phyloP scores from a whole-genome alignment of 2,329 filamentous ascomycete genomes.

The Colletotrichum navitas region DNA sequence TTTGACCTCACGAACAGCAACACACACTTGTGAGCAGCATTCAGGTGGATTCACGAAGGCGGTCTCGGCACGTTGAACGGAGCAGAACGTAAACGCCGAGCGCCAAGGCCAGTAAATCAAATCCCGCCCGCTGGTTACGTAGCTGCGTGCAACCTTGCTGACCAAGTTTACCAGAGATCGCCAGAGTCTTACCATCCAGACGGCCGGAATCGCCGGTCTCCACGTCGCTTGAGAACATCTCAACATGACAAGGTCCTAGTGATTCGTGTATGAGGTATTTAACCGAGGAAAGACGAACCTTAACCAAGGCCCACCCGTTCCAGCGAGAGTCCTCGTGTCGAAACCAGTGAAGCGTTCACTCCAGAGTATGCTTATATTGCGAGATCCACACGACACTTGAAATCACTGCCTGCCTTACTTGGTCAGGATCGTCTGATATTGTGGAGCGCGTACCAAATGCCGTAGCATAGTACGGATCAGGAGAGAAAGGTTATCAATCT shows the following conservation, averaged over 20 bases:
- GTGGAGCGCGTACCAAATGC: conserved; percentile 1
- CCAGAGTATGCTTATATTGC: conserved; percentile 17
- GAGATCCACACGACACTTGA: not conserved
- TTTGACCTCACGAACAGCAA: not conserved
- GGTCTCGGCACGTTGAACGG: not conserved
- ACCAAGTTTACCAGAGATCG: not conserved
- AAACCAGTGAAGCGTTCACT: not conserved
- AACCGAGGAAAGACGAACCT: not conserved
- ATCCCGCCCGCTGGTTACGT: not conserved
- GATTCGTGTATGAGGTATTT: conserved; percentile 30
- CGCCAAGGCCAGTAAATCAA: conserved; percentile 1
- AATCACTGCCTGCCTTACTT: not conserved
- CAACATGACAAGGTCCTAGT: not conserved
- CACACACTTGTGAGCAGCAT: not conserved
- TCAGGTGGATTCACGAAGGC: no score
- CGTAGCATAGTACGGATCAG: not conserved
- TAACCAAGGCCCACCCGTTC: not conserved
- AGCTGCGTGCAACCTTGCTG: not conserved
- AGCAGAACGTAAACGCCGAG: not conserved
- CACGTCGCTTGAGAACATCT: not conserved
- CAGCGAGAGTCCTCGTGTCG: not conserved
- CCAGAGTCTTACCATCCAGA: not conserved
- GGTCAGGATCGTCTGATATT: not conserved
- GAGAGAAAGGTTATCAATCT: conserved; percentile 4
- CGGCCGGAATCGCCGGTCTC: conserved; percentile 1